Percentiles rank a stretch among this genome's conserved stretches.
Evolutionary conservation across 2,329 filamentous ascomycete genomes (phyloP).

Genomic region (Apiospora koreana): DNA sequence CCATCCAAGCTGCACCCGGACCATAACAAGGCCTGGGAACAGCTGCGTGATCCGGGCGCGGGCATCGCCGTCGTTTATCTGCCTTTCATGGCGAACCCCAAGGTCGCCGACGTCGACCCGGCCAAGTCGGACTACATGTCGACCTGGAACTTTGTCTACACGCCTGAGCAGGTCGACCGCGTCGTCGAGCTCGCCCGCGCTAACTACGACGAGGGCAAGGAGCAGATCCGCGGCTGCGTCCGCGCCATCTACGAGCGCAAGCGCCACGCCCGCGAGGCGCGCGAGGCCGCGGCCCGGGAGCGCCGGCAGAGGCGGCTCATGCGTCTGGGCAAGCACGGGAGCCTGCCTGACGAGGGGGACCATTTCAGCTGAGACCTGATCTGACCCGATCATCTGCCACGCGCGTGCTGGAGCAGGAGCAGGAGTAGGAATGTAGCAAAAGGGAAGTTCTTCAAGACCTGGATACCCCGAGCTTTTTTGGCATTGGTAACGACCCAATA

Average conservation of each 20-base stretch:
- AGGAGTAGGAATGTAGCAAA: neutral
- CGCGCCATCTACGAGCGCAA: constrained; percentile 92
- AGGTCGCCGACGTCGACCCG: constrained; percentile 80
- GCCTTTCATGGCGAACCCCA: constrained; percentile 81
- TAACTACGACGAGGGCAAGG: constrained; percentile 83
- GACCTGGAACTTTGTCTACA: constrained; percentile 99
- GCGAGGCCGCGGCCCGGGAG: constrained; percentile 41
- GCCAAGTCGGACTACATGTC: constrained; percentile 81
- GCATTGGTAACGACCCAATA: too few relatives aligned
- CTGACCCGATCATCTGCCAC: neutral
- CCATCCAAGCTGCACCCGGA: constrained; percentile 59
- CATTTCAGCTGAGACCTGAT: constrained; percentile 58
- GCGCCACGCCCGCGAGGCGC: constrained; percentile 65
- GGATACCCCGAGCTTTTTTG: too few relatives aligned
- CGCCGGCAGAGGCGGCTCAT: constrained; percentile 49
- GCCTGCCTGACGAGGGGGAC: constrained; percentile 59
- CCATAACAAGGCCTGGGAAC: constrained; percentile 66
- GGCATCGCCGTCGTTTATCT: constrained; percentile 91
- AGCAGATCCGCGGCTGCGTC: constrained; percentile 76
- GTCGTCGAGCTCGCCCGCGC: constrained; percentile 80
- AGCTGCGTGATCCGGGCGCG: constrained; percentile 73
- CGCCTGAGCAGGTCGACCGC: constrained; percentile 82
- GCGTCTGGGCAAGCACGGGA: constrained; percentile 52
- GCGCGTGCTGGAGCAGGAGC: too few relatives aligned
- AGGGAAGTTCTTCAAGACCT: neutral